A percentile compares a stretch with the other conserved stretches of the same genome.
phyloP scores from a whole-genome alignment of 192 early-diverging fungal genomes.

The Rhizophagus clarus region DNA sequence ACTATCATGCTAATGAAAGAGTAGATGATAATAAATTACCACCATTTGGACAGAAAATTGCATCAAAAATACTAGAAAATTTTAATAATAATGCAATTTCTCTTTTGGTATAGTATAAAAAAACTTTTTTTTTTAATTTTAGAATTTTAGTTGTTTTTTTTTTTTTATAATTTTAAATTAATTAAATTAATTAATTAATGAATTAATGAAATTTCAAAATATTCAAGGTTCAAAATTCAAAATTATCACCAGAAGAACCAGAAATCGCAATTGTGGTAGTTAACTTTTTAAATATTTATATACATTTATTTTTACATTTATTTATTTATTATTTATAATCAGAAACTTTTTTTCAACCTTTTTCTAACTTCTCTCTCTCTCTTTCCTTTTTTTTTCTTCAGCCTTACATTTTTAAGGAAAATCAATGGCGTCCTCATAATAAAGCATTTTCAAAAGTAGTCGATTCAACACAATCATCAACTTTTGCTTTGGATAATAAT shows the following conservation, averaged over 20 bases:
- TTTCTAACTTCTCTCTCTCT: background rate
- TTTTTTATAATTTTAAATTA: background rate
- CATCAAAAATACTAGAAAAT: conserved; percentile 48
- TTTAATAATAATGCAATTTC: conserved; percentile 50
- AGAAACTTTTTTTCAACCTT: background rate
- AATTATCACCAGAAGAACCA: conserved; percentile 22
- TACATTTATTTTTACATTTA: background rate
- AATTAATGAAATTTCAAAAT: background rate
- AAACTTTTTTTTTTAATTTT: background rate
- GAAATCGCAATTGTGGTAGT: conserved; percentile 39
- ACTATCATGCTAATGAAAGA: conserved; percentile 63
- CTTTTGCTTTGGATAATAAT: conserved; percentile 40
- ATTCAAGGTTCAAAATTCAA: conserved; percentile 21
- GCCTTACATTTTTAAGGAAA: conserved; percentile 55
- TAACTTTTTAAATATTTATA: too few relatives aligned
- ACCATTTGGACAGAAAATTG: conserved; percentile 52
- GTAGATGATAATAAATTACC: conserved; percentile 47
- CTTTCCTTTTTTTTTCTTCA: conserved; percentile 29
- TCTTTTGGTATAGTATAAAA: conserved; percentile 54
- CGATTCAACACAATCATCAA: conserved; percentile 23
- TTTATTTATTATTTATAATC: too few relatives aligned
- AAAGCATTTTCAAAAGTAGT: conserved; percentile 38
- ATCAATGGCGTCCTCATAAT: conserved; percentile 51
- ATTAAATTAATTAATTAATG: background rate
- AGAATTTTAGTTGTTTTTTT: conserved; percentile 1